Base-by-base conservation (phyloP, 2,329 filamentous ascomycete genomes). In the Trichoderma sp. region DNA sequence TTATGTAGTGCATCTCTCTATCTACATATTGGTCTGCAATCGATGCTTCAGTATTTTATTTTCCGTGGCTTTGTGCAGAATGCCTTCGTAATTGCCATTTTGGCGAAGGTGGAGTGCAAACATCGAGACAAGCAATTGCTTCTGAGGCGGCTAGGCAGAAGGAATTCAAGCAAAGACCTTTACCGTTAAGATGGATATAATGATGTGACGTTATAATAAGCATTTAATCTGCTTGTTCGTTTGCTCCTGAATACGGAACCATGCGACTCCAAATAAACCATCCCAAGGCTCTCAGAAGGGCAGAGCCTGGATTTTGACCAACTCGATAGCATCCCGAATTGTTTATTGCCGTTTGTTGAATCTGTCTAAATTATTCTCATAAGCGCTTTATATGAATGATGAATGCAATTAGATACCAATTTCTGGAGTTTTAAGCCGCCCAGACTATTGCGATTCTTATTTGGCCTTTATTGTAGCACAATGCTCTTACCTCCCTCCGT, bases 341-440 rank as follows among this genome's bases (percentile, higher is more conserved):
- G 4, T n/a, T 6, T 3, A 18, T 7, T 41, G 38, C 14, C 0
- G 1, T 2, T 11, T n/a, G 18, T 50, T 1, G 18, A 4, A 11
- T 50, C 0, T 50, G 14, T 50, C n/a, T n/a, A n/a, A 4, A n/a
- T 50, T n/a, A 0, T 50, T 50, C 41, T n/a, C 41, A 5, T 3
- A 50, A 50, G 1, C 45, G 18, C 45, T 50, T 50, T 50, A 1
- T 11, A 53, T 21, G n/a, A 53, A 21, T 53, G n/a, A 8, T 45
- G 3, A 0, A n/a, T 45, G 16, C 0, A 9, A n/a, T 45, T 45
- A 45, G 41, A 45, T 45, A 45, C 16, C 45, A 53, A 21, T 1
- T 60, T 31, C 41, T 60, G 16, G 4, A 2, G 18, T 8, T 6
- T 3, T 60, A 60, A n/a, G 27, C 1, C 29, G 14, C 7, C 8